phyloP scores from a whole-genome alignment of 2,329 filamentous ascomycete species.

The Aspergillus sp. region DNA sequence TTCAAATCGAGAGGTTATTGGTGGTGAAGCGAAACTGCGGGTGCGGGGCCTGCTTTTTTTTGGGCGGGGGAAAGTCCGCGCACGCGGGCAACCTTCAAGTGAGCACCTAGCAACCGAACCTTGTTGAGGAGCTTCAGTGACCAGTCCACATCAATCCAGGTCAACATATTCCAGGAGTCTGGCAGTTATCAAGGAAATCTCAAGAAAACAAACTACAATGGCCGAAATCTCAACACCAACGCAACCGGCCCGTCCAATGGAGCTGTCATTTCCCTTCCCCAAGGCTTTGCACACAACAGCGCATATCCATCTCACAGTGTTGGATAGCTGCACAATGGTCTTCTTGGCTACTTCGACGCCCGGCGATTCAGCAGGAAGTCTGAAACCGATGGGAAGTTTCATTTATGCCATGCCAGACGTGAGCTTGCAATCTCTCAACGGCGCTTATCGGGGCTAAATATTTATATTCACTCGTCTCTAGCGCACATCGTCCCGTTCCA shows the following conservation, averaged over 20 bases:
- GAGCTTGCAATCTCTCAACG: conserved; percentile 32
- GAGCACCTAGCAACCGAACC: neutral
- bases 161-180: neutral
- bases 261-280: conserved; percentile 63
- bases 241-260: conserved; percentile 26
- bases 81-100: neutral
- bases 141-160: neutral
- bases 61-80: neutral
- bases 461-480: conserved; percentile 23
- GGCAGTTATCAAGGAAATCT: neutral
- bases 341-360: conserved; percentile 61
- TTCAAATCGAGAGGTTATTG: neutral
- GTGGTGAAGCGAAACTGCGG: neutral
- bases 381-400: conserved; percentile 77
- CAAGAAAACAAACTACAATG: conserved; percentile 5
- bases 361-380: conserved; percentile 43
- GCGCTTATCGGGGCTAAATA: neutral
- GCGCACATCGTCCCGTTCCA: conserved; percentile 55
- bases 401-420: conserved; percentile 94
- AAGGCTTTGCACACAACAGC: conserved; percentile 61
- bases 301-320: conserved; percentile 62
- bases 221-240: conserved; percentile 1
- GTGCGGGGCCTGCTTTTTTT: neutral
- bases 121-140: neutral
- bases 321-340: conserved; percentile 57